Conservation (phyloP, 345 rosid species). For the Leavenworthia alabamica region DNA sequence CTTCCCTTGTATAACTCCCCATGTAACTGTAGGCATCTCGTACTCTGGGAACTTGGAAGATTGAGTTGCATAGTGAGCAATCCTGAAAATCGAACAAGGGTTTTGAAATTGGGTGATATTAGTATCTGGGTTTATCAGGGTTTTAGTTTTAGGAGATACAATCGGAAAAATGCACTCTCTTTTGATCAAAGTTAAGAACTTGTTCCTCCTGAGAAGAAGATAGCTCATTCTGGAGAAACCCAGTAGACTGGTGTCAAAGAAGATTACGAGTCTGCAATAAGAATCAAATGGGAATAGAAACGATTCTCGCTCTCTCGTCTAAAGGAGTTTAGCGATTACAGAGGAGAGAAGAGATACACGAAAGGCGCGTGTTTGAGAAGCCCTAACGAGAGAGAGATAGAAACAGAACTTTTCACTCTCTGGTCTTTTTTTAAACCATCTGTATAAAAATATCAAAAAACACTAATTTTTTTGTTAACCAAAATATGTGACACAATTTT, state of each 20-base stretch:
- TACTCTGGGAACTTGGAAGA: constrained; percentile 75
- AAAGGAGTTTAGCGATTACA: constrained; percentile 7
- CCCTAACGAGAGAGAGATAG: no score
- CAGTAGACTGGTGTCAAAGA: no score
- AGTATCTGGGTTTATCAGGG: constrained; percentile 25
- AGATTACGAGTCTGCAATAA: constrained; percentile 2
- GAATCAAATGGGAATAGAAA: neutral
- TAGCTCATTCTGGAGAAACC: constrained; percentile 29
- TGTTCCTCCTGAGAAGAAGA: constrained; percentile 30
- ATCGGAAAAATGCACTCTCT: constrained; percentile 3
- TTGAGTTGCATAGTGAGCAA: constrained; percentile 44
- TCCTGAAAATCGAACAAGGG: constrained; percentile 16
- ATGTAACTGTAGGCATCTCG: constrained; percentile 93
- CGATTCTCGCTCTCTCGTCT: neutral
- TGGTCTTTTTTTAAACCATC: no score
- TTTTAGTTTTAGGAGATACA: constrained; percentile 10
- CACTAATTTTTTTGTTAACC: no score
- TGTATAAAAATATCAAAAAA: no score
- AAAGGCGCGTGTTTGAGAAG: no score
- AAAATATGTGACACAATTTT: no score
- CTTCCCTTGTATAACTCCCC: constrained; percentile 88
- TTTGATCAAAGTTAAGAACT: constrained; percentile 26
- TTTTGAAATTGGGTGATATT: constrained; percentile 11
- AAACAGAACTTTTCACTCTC: no score
- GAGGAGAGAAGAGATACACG: no score